Base-by-base conservation (phyloP, 2,329 filamentous ascomycete species). In the Ambrosiella xylebori region DNA sequence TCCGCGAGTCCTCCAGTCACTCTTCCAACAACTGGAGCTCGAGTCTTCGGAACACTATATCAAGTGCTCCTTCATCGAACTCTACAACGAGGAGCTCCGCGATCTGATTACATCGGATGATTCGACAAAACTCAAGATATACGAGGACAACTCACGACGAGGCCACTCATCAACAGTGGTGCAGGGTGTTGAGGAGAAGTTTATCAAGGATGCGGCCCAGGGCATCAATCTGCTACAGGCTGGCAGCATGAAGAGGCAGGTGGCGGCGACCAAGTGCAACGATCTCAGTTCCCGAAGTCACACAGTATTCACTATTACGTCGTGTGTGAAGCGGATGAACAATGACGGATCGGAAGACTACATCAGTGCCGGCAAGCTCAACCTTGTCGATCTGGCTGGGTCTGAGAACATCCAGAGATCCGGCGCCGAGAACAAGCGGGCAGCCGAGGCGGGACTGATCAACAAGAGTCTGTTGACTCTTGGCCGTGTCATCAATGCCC, bases 251-350 rank as follows among this genome's bases (percentile, higher is more conserved):
- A 95, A 90, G 70, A 85, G 93, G 54, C 93, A 98, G 70, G 93
- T 98, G n/a, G 94, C 93, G 5, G 89, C 94, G 3, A 98, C 93
- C n/a, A 97, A 97, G 71, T 98, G 93, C 78, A 98, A 98, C 68
- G 93, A 98, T 65, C 80, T 97, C 58, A 96, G 90, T 71, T 96
- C 90, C 65, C 83, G 93, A 69, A 95, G 90, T 73, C 94, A 98
- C 67, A 98, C 93, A 0, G 86, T 98, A 19, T 98, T 98, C 67
- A 97, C 93, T 7, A 87, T 98, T 61, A 96, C 91, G 0, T 87
- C 90, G 0, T 88, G 90, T 66, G 84, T 89, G 65, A 95, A 95
- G 70, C 84, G 85, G 61, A 81, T 81, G 0, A 81, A 81, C 1
- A 87, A 94, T 53, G 82, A 85, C 61, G 90, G 89, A 3, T 87